Evolutionary conservation across 495 filamentous ascomycete genomes (phyloP), one percentile per base, ranked within the genome.

Genomic region (Penicillium macrosclerotiorum): DNA sequence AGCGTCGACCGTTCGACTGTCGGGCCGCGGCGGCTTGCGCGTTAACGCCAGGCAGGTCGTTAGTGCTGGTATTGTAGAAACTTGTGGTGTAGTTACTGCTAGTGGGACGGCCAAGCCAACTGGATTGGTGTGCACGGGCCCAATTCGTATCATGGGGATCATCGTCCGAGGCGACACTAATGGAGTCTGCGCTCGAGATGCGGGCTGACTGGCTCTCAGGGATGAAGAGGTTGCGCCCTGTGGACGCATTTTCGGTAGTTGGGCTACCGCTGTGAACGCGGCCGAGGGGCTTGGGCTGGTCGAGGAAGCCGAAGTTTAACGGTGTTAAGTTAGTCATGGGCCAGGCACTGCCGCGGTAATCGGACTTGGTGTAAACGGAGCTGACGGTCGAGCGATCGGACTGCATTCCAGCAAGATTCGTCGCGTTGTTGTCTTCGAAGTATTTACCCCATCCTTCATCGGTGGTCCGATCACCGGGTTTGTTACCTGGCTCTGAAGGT

Each of bases 221-320:
- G 14, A 84, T 65, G 12, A 64, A 53, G 18, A 77, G 65, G 31
- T 58, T 59, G 29, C 60, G 62, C 16, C 63, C 65, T 9, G 62
- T 68, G 17, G 74, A 64, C 34, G 69, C 60, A 36, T 78, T 64
- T 6, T 82, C 77, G 12, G 88, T 77, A 3, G 82, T 87, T 4
- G 86, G 87, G 51, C 84, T 89, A 27, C 76, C 78, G 11, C 78
- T 84, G 26, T 72, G 59, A 4, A 90, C 86, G 57, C 76, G 36
- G 52, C 75, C 53, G 63, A 79, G 45, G 42, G 73, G 58, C 38
- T 64, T 62, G 9, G 68, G 73, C 40, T 64, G 50, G 22, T 73
- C 67, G 13, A 75, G 53, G 56, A 68, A 67, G 13, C 54, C 62
- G 18, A 67, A 55, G 25, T 71, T 65, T 18, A 72, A 42, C 0